phyloP scores from a whole-genome alignment of 768 basidiomycete species.

The Calvatia gigantea region DNA sequence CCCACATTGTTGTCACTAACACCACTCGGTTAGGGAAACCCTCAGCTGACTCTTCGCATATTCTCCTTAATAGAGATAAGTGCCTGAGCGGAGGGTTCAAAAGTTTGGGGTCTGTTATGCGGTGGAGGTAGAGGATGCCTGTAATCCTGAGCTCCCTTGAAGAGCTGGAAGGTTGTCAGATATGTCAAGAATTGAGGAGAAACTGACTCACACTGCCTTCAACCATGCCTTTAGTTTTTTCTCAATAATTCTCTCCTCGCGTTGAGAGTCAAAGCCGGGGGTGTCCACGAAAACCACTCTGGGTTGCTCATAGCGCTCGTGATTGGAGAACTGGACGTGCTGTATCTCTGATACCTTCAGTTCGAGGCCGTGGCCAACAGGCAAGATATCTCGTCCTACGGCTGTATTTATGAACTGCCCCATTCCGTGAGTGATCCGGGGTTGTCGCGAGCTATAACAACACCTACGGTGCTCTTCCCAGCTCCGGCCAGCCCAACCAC shows the following conservation, averaged over 20 bases:
- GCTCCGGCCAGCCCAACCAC: constrained; percentile 3
- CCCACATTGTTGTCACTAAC: constrained; percentile 16
- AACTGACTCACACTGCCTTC: constrained; percentile 8
- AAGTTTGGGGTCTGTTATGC: constrained; percentile 12
- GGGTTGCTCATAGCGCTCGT: not conserved
- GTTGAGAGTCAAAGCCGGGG: constrained; percentile 10
- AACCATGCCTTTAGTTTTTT: constrained; percentile 11
- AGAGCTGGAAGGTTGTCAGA: not conserved
- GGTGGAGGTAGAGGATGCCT: constrained; percentile 14
- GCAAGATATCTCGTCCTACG: not conserved
- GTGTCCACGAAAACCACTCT: constrained; percentile 14
- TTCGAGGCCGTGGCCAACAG: not conserved
- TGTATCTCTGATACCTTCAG: constrained; percentile 3
- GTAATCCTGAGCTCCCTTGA: constrained; percentile 7
- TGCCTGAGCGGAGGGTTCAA: constrained; percentile 8
- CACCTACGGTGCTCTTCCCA: constrained; percentile 4
- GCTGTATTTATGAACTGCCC: constrained; percentile 15
- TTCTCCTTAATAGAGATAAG: constrained; percentile 7
- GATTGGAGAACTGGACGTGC: constrained; percentile 2
- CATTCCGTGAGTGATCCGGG: not conserved
- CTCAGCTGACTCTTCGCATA: not conserved
- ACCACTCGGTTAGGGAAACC: constrained; percentile 10
- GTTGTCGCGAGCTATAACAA: not conserved
- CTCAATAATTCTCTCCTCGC: constrained; percentile 2
- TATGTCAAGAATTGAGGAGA: not conserved